These are phyloP conservation scores for Pneumocystis wakefieldiae DNA, from an alignment of 1,139 yeast genomes.

Conservation along the genomic window DNA sequence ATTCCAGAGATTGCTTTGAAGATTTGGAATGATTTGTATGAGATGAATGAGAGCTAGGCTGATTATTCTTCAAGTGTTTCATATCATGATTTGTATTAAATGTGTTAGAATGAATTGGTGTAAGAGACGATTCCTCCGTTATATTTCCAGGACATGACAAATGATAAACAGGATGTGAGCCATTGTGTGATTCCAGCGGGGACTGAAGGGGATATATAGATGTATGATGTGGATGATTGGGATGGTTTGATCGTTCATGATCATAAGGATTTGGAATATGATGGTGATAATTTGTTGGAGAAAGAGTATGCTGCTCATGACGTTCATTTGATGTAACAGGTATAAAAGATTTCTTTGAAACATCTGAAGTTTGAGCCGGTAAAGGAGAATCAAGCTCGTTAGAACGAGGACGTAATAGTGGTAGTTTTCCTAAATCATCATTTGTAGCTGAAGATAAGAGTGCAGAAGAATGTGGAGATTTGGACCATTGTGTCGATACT, in stretches of 20 bases:
- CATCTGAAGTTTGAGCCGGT: not conserved
- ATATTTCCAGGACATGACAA: not conserved
- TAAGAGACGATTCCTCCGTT: not conserved
- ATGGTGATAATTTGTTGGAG: not conserved
- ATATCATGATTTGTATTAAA: not conserved
- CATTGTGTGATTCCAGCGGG: not conserved
- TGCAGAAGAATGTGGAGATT: slow-evolving; percentile 7
- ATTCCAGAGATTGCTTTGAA: not conserved
- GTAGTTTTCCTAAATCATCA: not conserved
- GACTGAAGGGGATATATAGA: not conserved
- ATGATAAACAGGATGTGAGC: not conserved
- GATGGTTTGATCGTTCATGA: not conserved
- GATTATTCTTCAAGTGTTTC: not conserved
- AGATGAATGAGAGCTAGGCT: not conserved
- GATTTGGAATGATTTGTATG: not conserved
- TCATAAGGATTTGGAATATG: not conserved
- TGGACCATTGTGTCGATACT: slow-evolving; percentile 20
- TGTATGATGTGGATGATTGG: not conserved
- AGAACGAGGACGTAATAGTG: not conserved
- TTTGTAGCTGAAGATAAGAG: not conserved
- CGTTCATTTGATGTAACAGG: not conserved
- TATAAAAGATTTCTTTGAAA: not conserved
- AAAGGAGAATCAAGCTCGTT: not conserved
- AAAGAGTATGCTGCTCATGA: not conserved
- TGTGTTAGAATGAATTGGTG: not conserved